Percentiles rank a stretch among this genome's conserved stretches.
These are phyloP conservation scores for Blastomyces percursus DNA, from an alignment of 2,329 filamentous ascomycete species.

Conservation along the genomic window DNA sequence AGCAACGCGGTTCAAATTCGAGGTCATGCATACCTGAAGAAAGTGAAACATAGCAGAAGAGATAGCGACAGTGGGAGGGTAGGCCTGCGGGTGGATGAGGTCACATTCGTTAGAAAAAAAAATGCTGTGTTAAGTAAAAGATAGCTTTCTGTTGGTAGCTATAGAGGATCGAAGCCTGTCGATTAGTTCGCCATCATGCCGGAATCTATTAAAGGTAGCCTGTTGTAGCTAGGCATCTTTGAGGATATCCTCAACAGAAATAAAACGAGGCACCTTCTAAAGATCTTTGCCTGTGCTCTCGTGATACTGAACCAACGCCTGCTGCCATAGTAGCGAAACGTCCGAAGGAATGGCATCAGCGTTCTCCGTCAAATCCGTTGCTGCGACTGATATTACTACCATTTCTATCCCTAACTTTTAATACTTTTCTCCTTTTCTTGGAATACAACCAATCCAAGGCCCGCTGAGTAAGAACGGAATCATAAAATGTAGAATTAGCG, in stretches of 20 bases:
- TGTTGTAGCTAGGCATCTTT: not conserved
- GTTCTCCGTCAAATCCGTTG: not conserved
- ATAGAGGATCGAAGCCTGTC: not conserved
- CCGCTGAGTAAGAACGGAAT: not conserved
- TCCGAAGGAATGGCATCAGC: not conserved
- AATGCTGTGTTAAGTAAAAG: not conserved
- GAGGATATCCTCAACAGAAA: not conserved
- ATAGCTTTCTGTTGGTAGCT: not conserved
- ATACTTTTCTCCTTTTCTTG: not conserved
- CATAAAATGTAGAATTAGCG: not conserved
- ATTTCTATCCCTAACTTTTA: not conserved
- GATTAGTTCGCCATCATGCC: not conserved
- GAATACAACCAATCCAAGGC: not conserved
- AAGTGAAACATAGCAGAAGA: not conserved
- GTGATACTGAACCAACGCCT: not conserved
- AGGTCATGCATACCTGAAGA: not conserved
- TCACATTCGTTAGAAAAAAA: not conserved
- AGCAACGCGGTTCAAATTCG: not conserved
- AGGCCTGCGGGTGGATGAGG: not conserved
- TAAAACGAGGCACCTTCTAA: not conserved
- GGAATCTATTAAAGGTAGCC: not conserved
- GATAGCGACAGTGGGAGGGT: not conserved
- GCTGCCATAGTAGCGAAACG: not conserved
- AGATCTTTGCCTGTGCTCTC: not conserved
- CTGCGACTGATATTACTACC: not conserved